Evolutionary conservation across 768 basidiomycete genomes (phyloP).

Genomic region (Plicaturopsis crispa): DNA sequence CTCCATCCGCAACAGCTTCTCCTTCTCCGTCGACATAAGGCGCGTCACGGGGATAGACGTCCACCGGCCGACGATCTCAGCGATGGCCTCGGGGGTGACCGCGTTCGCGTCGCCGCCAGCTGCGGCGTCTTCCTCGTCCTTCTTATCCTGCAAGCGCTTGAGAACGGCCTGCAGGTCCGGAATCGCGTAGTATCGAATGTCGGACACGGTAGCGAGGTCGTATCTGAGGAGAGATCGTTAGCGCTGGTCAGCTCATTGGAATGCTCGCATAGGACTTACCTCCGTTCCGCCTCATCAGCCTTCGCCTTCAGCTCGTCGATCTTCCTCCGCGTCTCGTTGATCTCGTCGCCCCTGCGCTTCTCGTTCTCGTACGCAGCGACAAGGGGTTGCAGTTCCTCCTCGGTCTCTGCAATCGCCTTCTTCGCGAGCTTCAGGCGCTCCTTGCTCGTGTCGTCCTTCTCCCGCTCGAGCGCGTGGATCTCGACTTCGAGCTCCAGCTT

Average conservation of each 20-base stretch:
- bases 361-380: slow-evolving; percentile 84
- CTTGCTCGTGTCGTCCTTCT: slow-evolving; percentile 85
- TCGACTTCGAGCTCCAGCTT: slow-evolving; percentile 92
- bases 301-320: slow-evolving; percentile 91
- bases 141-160: slow-evolving; percentile 60
- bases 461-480: slow-evolving; percentile 88
- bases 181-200: slow-evolving; percentile 86
- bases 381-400: slow-evolving; percentile 77
- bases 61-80: slow-evolving; percentile 91
- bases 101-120: slow-evolving; percentile 49
- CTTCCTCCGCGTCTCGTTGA: slow-evolving; percentile 65
- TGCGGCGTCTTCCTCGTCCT: slow-evolving; percentile 57
- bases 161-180: slow-evolving; percentile 78
- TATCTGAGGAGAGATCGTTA: slow-evolving; percentile 30
- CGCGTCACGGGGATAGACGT: slow-evolving; percentile 87
- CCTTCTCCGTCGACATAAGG: slow-evolving; percentile 82
- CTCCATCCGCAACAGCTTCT: slow-evolving; percentile 85
- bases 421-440: slow-evolving; percentile 63
- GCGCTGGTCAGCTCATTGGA: slow-evolving; percentile 9
- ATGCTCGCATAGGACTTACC: slow-evolving; percentile 31
- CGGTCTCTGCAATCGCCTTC: slow-evolving; percentile 76
- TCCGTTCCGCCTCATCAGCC: slow-evolving; percentile 87
- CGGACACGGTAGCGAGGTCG: slow-evolving; percentile 74
- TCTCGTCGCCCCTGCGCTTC: slow-evolving; percentile 74
- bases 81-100: slow-evolving; percentile 86